Evolutionary conservation across 192 early-diverging fungal genomes (phyloP).

Genomic region (Powellomyces hirtus): DNA sequence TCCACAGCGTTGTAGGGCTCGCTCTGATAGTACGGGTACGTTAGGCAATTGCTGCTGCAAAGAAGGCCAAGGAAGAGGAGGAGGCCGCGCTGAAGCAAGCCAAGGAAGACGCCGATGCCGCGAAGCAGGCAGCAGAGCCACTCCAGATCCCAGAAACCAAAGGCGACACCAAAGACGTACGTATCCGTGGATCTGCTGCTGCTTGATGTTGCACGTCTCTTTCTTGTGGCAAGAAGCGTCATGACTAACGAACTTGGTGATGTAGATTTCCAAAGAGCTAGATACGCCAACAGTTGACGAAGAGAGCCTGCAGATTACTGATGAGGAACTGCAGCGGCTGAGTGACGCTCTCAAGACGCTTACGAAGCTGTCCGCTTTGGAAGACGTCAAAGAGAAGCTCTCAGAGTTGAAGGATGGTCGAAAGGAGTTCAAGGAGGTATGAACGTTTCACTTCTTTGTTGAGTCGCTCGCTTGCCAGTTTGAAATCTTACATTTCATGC

Average conservation of each 20-base stretch:
- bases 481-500: neutral
- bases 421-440: constrained; percentile 48
- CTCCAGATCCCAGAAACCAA: neutral
- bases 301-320: constrained; percentile 28
- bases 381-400: constrained; percentile 44
- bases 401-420: constrained; percentile 47
- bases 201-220: too few relatives aligned
- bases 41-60: constrained; percentile 41
- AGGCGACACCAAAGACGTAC: constrained; percentile 9
- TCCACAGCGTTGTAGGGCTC: too few relatives aligned
- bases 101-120: constrained; percentile 29
- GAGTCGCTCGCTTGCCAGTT: constrained; percentile 15
- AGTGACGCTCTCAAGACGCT: constrained; percentile 49
- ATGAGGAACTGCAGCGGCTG: constrained; percentile 41
- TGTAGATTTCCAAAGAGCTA: neutral
- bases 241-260: constrained; percentile 24
- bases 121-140: constrained; percentile 1
- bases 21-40: neutral
- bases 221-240: too few relatives aligned
- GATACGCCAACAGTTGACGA: neutral
- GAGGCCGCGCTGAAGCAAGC: constrained; percentile 41
- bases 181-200: neutral
- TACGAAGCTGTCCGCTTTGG: constrained; percentile 42
- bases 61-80: constrained; percentile 60
- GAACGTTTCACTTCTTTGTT: neutral